Percentiles rank a stretch among this genome's conserved stretches.
These are phyloP conservation scores for Lactarius sp. DNA, from an alignment of 768 basidiomycete genomes.

Conservation along the genomic window DNA sequence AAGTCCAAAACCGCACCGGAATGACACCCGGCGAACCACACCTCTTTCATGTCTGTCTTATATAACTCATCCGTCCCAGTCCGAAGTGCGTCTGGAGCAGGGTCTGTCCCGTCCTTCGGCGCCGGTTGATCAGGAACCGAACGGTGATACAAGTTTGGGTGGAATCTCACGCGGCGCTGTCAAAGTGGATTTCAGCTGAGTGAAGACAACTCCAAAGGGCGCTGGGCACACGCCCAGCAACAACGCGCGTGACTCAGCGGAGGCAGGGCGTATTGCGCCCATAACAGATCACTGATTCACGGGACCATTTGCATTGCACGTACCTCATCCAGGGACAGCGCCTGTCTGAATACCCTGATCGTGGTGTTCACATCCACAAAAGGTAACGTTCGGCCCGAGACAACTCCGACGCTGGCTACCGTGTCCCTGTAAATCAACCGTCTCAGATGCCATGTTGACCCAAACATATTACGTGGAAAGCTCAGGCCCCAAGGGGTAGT, in stretches of 20 bases:
- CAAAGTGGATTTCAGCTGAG: not conserved
- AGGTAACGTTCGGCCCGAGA: slow-evolving; percentile 57
- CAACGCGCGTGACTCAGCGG: not conserved
- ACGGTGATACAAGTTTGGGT: slow-evolving; percentile 58
- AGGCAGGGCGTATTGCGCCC: not conserved
- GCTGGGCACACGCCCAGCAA: not conserved
- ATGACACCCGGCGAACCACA: slow-evolving; percentile 26
- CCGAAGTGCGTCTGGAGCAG: too few relatives aligned
- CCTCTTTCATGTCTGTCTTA: slow-evolving; percentile 18
- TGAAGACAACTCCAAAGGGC: not conserved
- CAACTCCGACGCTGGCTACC: slow-evolving; percentile 66
- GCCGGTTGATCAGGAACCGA: slow-evolving; percentile 29
- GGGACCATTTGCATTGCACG: slow-evolving; percentile 17
- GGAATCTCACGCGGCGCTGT: slow-evolving; percentile 62
- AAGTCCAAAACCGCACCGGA: slow-evolving; percentile 7
- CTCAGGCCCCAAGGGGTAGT: not conserved
- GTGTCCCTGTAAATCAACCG: slow-evolving; percentile 53
- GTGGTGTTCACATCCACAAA: slow-evolving; percentile 59
- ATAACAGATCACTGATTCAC: not conserved
- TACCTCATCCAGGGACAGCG: slow-evolving; percentile 73
- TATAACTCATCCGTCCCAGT: not conserved
- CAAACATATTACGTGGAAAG: not conserved
- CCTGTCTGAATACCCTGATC: slow-evolving; percentile 72
- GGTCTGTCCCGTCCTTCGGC: not conserved
- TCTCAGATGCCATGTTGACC: not conserved